phyloP scores from a whole-genome alignment of 176 grass and related monocot species.

The Hordeum vulgare region DNA sequence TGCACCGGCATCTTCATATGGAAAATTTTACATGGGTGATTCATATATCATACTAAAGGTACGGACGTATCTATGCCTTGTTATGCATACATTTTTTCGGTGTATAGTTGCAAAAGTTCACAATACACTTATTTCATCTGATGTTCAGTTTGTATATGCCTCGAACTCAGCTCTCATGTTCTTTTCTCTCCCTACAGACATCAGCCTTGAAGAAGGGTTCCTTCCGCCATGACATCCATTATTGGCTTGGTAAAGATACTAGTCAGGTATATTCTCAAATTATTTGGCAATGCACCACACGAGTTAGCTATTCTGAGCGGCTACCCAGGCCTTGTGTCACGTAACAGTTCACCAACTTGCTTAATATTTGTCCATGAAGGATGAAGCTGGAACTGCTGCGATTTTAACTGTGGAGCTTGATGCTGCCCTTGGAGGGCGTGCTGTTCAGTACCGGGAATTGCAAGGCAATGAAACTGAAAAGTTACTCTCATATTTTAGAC shows the following conservation, averaged over 20 bases:
- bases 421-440: constrained; percentile 81
- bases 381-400: constrained; percentile 87
- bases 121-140: not conserved
- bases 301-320: constrained; percentile 4
- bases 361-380: constrained; percentile 34
- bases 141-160: not conserved
- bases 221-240: constrained; percentile 88
- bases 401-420: constrained; percentile 90
- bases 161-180: not conserved
- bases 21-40: constrained; percentile 95
- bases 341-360: constrained; percentile 5
- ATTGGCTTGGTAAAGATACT: constrained; percentile 99
- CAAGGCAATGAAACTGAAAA: constrained; percentile 96
- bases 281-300: constrained; percentile 18
- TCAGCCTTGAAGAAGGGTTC: constrained; percentile 80
- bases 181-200: constrained; percentile 49
- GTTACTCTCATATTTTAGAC: constrained; percentile 88
- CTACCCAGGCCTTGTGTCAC: not conserved
- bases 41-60: constrained; percentile 97
- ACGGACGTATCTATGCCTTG: not conserved
- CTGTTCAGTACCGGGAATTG: constrained; percentile 83
- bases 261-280: constrained; percentile 64
- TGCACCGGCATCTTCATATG: constrained; percentile 50
- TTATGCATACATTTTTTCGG: not conserved
- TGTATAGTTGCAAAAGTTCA: too few species aligned